phyloP scores from a whole-genome alignment of 2,329 filamentous ascomycete species.

The Fusarium phyllophilum region DNA sequence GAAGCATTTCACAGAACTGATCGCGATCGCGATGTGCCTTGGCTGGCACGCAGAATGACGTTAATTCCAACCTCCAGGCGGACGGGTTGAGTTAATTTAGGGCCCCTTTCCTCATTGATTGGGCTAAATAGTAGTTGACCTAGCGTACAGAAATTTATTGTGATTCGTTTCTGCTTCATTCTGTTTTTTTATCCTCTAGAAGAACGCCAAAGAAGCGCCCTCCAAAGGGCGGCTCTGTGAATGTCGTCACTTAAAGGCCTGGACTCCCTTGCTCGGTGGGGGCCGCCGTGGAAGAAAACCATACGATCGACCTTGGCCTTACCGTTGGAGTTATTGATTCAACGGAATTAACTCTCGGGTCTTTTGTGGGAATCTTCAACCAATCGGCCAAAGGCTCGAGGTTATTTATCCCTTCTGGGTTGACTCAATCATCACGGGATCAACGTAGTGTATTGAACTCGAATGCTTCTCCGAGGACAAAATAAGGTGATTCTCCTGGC shows the following conservation, averaged over 20 bases:
- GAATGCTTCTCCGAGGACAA: background rate
- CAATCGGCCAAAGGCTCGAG: slow-evolving; percentile 7
- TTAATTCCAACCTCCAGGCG: slow-evolving; percentile 19
- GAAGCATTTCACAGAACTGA: slow-evolving; percentile 6
- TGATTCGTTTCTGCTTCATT: slow-evolving; percentile 4
- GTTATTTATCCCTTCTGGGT: background rate
- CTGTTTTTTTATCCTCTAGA: background rate
- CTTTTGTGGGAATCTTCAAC: slow-evolving; percentile 5
- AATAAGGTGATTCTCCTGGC: background rate
- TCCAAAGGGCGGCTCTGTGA: slow-evolving; percentile 3
- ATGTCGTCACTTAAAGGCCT: slow-evolving; percentile 19
- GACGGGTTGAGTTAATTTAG: slow-evolving; percentile 13
- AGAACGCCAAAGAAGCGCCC: background rate
- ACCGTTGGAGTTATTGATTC: slow-evolving; percentile 7
- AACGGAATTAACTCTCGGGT: slow-evolving; percentile 10
- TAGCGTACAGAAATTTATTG: slow-evolving; percentile 5
- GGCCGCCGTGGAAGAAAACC: slow-evolving; percentile 8
- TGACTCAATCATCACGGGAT: background rate
- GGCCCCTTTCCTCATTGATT: slow-evolving; percentile 11
- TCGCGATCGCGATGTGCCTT: slow-evolving; percentile 13
- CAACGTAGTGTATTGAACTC: background rate
- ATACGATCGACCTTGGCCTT: slow-evolving; percentile 24
- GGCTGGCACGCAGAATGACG: slow-evolving; percentile 29
- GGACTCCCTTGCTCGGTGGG: slow-evolving; percentile 15
- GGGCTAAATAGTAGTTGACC: slow-evolving; percentile 15